Percentiles rank a stretch among this genome's conserved stretches.
phyloP scores from a whole-genome alignment of 495 filamentous ascomycete genomes.

The Cudoniella acicularis region DNA sequence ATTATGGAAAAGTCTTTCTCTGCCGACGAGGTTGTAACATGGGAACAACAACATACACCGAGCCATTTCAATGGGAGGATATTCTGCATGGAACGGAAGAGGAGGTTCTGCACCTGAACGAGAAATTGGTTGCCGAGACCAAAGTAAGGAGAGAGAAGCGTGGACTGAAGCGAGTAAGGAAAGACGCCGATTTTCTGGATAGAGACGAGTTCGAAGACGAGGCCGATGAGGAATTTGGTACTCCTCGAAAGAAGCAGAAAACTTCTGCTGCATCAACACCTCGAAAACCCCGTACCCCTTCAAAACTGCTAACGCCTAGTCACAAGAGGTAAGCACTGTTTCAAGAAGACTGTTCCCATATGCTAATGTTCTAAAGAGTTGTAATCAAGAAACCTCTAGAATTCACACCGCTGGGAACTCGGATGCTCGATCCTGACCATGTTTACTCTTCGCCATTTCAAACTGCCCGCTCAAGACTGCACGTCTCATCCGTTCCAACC shows the following conservation, averaged over 20 bases:
- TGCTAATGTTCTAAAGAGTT: constrained; percentile 45
- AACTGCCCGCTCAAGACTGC: constrained; percentile 80
- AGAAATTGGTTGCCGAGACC: constrained; percentile 64
- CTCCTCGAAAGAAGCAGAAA: constrained; percentile 38
- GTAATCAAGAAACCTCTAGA: constrained; percentile 87
- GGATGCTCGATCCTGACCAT: constrained; percentile 72
- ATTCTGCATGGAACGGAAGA: constrained; percentile 61
- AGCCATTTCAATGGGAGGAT: constrained; percentile 90
- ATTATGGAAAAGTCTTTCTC: constrained; percentile 85
- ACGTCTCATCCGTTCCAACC: constrained; percentile 88
- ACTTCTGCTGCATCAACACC: constrained; percentile 54
- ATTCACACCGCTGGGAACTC: constrained; percentile 90
- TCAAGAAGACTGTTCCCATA: neutral
- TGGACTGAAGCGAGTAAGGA: constrained; percentile 16
- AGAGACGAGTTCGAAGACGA: constrained; percentile 23
- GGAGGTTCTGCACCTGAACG: constrained; percentile 59
- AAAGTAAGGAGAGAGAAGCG: constrained; percentile 55
- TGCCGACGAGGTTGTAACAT: constrained; percentile 88
- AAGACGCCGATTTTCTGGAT: constrained; percentile 26
- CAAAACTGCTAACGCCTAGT: constrained; percentile 64
- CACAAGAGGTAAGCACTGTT: constrained; percentile 52
- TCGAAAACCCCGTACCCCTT: constrained; percentile 50
- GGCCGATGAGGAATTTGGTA: constrained; percentile 45
- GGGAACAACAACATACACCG: constrained; percentile 82
- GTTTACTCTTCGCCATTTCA: constrained; percentile 86